A percentile compares a stretch with the other conserved stretches of the same genome.
These are phyloP conservation scores for Phytopythium helicoides DNA, from an alignment of 352 stramenopile species.

Conservation along the genomic window DNA sequence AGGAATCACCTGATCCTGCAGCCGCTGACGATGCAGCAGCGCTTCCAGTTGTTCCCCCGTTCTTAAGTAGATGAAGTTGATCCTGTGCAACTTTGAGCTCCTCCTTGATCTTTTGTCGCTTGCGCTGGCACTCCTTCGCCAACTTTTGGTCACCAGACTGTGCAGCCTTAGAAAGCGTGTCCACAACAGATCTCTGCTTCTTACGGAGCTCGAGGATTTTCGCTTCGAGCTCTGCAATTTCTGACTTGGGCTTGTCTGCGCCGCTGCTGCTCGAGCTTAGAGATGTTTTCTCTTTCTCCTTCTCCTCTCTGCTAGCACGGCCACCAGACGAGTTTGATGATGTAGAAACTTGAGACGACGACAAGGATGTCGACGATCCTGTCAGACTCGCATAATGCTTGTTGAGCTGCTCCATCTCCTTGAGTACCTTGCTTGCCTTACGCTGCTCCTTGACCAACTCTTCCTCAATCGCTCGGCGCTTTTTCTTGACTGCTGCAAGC, in stretches of 20 bases:
- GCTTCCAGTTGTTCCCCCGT: slow-evolving; percentile 14
- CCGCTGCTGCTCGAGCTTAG: slow-evolving; percentile 17
- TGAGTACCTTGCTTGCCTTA: slow-evolving; percentile 68
- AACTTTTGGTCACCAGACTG: slow-evolving; percentile 67
- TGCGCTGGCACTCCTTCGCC: slow-evolving; percentile 74
- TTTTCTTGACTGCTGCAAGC: slow-evolving; percentile 59
- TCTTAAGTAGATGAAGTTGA: slow-evolving; percentile 61
- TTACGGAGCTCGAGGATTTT: slow-evolving; percentile 78
- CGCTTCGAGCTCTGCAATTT: slow-evolving; percentile 57
- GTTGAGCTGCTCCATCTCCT: slow-evolving; percentile 85
- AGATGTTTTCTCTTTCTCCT: slow-evolving; percentile 32
- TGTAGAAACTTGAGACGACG: slow-evolving; percentile 36
- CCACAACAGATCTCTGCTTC: slow-evolving; percentile 71
- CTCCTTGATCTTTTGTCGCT: slow-evolving; percentile 73
- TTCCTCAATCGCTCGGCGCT: slow-evolving; percentile 70
- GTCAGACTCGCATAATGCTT: slow-evolving; percentile 59
- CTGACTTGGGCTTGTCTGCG: slow-evolving; percentile 32
- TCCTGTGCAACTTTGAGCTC: slow-evolving; percentile 74
- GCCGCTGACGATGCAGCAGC: slow-evolving; percentile 5
- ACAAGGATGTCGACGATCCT: slow-evolving; percentile 31
- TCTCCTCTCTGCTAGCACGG: slow-evolving; percentile 3
- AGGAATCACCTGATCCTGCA: background rate
- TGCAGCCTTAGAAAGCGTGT: slow-evolving; percentile 69
- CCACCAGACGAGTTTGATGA: slow-evolving; percentile 8
- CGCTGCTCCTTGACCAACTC: slow-evolving; percentile 80